Conservation (phyloP, 345 rosid species). For the Excoecaria cochinchinensis region DNA sequence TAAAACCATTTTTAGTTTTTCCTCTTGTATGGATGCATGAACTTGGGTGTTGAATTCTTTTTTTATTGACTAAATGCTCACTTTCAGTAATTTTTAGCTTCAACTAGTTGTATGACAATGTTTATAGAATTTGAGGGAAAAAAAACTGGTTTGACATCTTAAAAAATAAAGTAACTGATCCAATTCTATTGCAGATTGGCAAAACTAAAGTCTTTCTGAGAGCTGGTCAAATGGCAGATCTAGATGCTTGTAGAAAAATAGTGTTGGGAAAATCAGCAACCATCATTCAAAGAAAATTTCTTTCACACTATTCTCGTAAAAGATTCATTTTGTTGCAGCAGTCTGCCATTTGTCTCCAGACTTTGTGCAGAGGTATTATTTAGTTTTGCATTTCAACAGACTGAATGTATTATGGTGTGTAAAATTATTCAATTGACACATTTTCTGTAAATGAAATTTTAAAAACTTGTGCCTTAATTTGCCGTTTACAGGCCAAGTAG, state of each 20-base stretch:
- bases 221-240: slow-evolving; percentile 99
- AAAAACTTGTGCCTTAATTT: slow-evolving; percentile 6
- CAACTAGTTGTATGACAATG: background rate
- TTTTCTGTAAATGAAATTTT: background rate
- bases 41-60: slow-evolving; percentile 11
- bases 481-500: slow-evolving; percentile 66
- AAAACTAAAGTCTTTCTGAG: slow-evolving; percentile 90
- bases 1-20: background rate
- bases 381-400: background rate
- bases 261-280: slow-evolving; percentile 93
- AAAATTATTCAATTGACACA: background rate
- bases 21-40: background rate
- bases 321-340: slow-evolving; percentile 52
- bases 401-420: background rate
- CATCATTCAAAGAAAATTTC: slow-evolving; percentile 89
- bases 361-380: slow-evolving; percentile 80
- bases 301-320: slow-evolving; percentile 78
- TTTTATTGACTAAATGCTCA: background rate
- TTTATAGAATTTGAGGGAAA: background rate
- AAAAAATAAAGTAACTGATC: slow-evolving; percentile 14
- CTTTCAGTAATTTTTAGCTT: background rate
- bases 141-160: no score
- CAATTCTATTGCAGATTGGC: slow-evolving; percentile 60
- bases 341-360: slow-evolving; percentile 70
- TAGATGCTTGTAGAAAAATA: slow-evolving; percentile 82